Evolutionary conservation across 371 early-diverging fungal genomes (phyloP).

Genomic region (Mucor mucedo): DNA sequence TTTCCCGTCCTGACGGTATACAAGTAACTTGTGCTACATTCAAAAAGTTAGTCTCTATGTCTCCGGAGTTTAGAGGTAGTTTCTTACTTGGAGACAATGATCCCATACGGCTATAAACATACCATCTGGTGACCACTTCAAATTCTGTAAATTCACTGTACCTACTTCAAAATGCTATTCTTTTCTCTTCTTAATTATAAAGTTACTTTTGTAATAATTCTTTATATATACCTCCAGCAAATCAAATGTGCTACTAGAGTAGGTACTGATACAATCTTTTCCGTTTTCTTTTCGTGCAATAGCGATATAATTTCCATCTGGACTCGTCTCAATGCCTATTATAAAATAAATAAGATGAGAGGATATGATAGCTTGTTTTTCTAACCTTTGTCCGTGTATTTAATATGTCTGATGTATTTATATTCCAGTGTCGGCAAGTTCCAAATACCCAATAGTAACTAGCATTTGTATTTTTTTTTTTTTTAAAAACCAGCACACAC

Average conservation of each 20-base stretch:
- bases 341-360: background rate
- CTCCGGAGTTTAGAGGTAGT: background rate
- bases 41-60: background rate
- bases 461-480: conserved; percentile 25
- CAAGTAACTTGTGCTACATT: conserved; percentile 63
- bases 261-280: conserved; percentile 76
- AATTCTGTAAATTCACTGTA: conserved; percentile 69
- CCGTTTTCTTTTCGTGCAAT: conserved; percentile 62
- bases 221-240: conserved; percentile 9
- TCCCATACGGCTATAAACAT: conserved; percentile 79
- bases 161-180: conserved; percentile 67
- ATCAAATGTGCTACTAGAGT: conserved; percentile 61
- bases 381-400: conserved; percentile 21
- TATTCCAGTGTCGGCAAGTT: conserved; percentile 13
- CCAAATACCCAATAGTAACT: conserved; percentile 31
- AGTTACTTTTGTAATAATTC: too few relatives aligned
- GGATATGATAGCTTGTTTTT: background rate
- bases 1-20: conserved; percentile 76
- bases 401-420: conserved; percentile 25
- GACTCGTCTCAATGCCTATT: conserved; percentile 64
- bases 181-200: background rate
- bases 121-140: conserved; percentile 88
- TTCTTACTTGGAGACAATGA: conserved; percentile 50
- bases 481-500: too few relatives aligned
- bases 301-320: conserved; percentile 71